Evolutionary conservation across 2,329 filamentous ascomycete species (phyloP).

Genomic region (Aspergillus felis): DNA sequence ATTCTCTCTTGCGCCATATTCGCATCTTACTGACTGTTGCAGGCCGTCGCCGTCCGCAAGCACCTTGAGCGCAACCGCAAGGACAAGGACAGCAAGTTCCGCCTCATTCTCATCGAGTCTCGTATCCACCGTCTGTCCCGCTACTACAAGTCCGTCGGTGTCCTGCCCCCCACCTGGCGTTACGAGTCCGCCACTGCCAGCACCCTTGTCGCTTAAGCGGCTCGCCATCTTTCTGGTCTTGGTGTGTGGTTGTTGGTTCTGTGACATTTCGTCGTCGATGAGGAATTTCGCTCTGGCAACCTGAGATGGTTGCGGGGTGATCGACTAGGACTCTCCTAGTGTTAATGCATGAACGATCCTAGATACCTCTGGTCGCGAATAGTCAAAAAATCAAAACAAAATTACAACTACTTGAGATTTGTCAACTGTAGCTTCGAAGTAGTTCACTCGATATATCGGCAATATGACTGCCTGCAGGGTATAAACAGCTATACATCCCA

Average conservation of each 20-base stretch:
- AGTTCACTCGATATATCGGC: neutral
- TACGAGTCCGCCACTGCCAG: conserved; percentile 97
- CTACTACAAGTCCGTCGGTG: conserved; percentile 97
- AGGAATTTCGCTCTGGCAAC: neutral
- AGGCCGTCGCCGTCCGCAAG: conserved; percentile 99
- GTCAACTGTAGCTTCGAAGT: neutral
- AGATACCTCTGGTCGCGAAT: neutral
- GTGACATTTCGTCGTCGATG: neutral
- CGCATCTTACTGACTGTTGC: conserved; percentile 4
- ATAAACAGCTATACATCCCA: neutral
- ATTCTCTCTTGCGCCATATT: neutral
- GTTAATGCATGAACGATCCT: neutral
- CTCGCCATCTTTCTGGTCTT: neutral
- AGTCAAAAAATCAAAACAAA: neutral
- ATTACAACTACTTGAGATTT: neutral
- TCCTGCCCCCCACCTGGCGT: conserved; percentile 88
- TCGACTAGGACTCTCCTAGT: neutral
- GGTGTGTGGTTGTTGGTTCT: conserved; percentile 3
- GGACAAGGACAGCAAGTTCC: conserved; percentile 99
- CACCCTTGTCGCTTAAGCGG: conserved; percentile 80
- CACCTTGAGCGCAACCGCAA: conserved; percentile 99
- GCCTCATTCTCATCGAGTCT: conserved; percentile 99
- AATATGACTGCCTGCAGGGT: neutral
- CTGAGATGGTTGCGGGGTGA: neutral
- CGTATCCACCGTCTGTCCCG: conserved; percentile 99